A percentile compares a stretch with the other conserved stretches of the same genome.
Evolutionary conservation across 2,329 filamentous ascomycete genomes (phyloP).

Genomic region (Dryadomyces sulphureus): DNA sequence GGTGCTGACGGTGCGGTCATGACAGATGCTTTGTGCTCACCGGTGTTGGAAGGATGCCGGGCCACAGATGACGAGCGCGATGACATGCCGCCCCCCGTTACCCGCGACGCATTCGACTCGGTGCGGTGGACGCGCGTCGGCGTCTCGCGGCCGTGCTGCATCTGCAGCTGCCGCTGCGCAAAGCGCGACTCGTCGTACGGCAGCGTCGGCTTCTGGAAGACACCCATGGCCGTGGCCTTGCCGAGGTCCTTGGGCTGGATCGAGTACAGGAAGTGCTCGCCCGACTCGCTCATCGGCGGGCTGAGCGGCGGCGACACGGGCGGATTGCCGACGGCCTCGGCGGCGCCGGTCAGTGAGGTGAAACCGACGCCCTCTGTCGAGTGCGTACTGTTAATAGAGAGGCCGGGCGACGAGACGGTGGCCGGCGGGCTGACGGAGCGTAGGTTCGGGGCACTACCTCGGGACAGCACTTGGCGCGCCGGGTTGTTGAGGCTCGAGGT

Average conservation of each 20-base stretch:
- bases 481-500: constrained; percentile 17
- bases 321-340: constrained; percentile 19
- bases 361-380: constrained; percentile 15
- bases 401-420: constrained; percentile 21
- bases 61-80: constrained; percentile 33
- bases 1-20: background rate
- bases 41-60: constrained; percentile 16
- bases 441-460: constrained; percentile 56
- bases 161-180: constrained; percentile 63
- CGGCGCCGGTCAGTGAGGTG: constrained; percentile 15
- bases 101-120: constrained; percentile 28
- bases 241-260: constrained; percentile 64
- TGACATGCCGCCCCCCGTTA: constrained; percentile 19
- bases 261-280: constrained; percentile 47
- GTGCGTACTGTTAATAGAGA: constrained; percentile 12
- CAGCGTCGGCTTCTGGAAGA: constrained; percentile 54
- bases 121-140: constrained; percentile 31
- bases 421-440: constrained; percentile 38
- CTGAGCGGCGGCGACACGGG: constrained; percentile 40
- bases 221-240: constrained; percentile 58
- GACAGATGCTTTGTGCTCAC: constrained; percentile 7
- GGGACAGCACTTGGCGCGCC: constrained; percentile 27
- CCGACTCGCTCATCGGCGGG: constrained; percentile 56
- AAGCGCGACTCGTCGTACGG: constrained; percentile 79
- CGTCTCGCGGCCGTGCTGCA: constrained; percentile 60